phyloP scores from a whole-genome alignment of 805 yeast species.

The Pichia paraexigua region DNA sequence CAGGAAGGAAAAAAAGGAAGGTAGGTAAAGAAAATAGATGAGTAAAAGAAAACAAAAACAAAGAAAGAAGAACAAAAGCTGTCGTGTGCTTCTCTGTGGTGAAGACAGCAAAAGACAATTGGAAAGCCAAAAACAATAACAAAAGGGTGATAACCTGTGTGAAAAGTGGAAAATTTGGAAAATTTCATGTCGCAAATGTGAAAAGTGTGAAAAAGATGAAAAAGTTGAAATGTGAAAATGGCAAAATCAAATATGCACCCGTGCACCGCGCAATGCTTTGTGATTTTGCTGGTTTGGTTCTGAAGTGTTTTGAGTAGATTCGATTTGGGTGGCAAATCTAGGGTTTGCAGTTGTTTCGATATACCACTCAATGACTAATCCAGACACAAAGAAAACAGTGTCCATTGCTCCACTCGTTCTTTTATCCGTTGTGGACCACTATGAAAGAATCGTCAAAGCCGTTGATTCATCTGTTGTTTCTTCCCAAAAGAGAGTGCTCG shows the following conservation, averaged over 20 bases:
- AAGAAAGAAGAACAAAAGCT: neutral
- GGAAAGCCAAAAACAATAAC: neutral
- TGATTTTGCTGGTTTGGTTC: neutral
- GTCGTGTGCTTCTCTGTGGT: neutral
- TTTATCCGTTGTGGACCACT: constrained; percentile 91
- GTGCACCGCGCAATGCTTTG: neutral
- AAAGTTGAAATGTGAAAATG: neutral
- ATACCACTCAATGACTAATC: neutral
- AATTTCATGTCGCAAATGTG: neutral
- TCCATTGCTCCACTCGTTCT: constrained; percentile 94
- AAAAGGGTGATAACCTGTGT: neutral
- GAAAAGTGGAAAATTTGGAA: neutral
- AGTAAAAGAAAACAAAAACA: too few relatives aligned
- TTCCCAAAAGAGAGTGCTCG: constrained; percentile 74
- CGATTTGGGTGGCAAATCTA: neutral
- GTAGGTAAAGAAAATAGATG: too few relatives aligned
- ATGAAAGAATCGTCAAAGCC: constrained; percentile 63
- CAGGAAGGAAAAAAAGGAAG: neutral
- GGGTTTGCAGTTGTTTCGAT: too few relatives aligned
- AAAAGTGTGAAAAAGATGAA: neutral
- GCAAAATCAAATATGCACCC: neutral
- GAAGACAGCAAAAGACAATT: neutral
- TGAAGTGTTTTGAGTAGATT: too few relatives aligned
- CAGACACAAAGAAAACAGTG: constrained; percentile 39
- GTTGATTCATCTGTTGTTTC: constrained; percentile 28